These are phyloP conservation scores for Elsinoe necatrix DNA, from an alignment of 2,329 filamentous ascomycete species.

Conservation along the genomic window DNA sequence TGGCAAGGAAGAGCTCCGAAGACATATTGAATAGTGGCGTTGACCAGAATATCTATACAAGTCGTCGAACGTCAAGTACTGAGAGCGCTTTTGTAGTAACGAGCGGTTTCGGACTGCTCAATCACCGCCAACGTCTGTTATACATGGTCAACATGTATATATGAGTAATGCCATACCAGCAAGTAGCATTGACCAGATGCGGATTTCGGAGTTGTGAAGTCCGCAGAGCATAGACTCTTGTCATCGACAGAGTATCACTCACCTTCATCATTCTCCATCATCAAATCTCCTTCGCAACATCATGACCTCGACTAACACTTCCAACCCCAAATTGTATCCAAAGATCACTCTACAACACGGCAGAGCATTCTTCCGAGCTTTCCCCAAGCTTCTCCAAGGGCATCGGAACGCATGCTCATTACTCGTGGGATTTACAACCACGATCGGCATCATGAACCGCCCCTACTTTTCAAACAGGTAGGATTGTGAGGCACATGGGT, in stretches of 20 bases:
- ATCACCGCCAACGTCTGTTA: too few relatives aligned
- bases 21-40: neutral
- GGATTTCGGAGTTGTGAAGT: neutral
- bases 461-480: neutral
- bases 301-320: neutral
- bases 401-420: neutral
- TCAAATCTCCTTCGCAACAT: too few relatives aligned
- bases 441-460: neutral
- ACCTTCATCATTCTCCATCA: too few relatives aligned
- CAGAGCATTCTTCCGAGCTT: neutral
- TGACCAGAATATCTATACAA: neutral
- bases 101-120: too few relatives aligned
- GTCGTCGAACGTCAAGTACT: too few relatives aligned
- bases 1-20: slow-evolving; percentile 44
- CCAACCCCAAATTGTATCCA: neutral
- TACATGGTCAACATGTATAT: too few relatives aligned
- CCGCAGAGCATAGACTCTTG: neutral
- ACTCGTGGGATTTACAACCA: neutral
- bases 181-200: neutral
- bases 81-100: too few relatives aligned
- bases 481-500: neutral
- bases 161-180: too few relatives aligned
- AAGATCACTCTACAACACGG: too few relatives aligned
- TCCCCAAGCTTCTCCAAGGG: neutral
- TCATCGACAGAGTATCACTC: too few relatives aligned